Percentiles rank a stretch among this genome's conserved stretches.
These are phyloP conservation scores for Scenedesmus sp. DNA, from an alignment of 163 green algal species.

Conservation along the genomic window DNA sequence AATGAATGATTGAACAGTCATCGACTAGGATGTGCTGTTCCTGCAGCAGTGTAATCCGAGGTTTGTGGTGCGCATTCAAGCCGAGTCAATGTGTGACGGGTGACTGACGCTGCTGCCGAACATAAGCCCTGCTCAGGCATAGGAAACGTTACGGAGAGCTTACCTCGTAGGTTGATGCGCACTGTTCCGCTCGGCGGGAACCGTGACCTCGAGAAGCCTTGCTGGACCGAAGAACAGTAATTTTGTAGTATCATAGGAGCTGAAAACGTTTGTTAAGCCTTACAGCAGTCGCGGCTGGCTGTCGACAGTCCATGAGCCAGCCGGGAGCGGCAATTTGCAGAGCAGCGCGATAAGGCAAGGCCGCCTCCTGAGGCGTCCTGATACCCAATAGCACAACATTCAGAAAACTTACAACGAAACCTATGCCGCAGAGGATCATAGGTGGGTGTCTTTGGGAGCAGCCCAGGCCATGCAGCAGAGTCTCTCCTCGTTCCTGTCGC, in stretches of 20 bases:
- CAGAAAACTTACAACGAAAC: neutral
- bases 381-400: neutral
- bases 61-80: neutral
- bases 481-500: neutral
- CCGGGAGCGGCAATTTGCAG: neutral
- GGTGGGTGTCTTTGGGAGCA: neutral
- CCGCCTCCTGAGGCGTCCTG: neutral
- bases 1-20: neutral
- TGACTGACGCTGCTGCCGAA: neutral
- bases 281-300: neutral
- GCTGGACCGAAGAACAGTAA: no score
- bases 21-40: neutral
- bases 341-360: neutral
- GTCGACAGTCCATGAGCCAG: neutral
- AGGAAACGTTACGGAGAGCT: no score
- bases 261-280: neutral
- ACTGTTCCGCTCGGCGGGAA: no score
- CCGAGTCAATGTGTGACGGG: neutral
- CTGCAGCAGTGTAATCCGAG: neutral
- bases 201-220: no score
- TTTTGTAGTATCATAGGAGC: neutral
- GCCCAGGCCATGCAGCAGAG: neutral
- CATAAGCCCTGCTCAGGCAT: no score
- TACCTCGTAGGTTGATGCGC: no score
- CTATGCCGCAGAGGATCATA: neutral